Evolutionary conservation across 1,284 basidiomycete species (phyloP), one percentile per base, ranked within the genome.

Genomic region (Sporisorium reilianum): DNA sequence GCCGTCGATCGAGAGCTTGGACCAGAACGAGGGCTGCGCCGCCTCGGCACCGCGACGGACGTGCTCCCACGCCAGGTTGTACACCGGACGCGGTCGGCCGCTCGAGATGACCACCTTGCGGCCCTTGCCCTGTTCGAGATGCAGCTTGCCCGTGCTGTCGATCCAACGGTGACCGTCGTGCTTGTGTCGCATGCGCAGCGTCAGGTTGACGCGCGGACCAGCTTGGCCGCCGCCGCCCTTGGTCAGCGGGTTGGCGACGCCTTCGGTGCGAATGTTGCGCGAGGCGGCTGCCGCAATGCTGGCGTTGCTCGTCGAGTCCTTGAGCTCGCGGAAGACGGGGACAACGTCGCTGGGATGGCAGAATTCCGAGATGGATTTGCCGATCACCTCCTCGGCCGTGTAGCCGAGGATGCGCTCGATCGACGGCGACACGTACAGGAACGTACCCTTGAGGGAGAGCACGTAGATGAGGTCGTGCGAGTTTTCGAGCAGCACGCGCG

Each of bases 301-400:
- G 38, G 80, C 79, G 25, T 86, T 86, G 71, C 81, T 81, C 14
- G 87, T 87, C 22, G 87, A 87, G 80, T 97, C 95, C 85, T 97
- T 97, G 70, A 97, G 88, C 86, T 96, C 94, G 45, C 95, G 90
- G 89, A 93, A 92, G 71, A 97, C 89, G 0, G 94, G 94, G 1
- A 96, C 92, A 40, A 94, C 88, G 83, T 98, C 95, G 55, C 91
- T 91, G 0, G 91, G 91, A 83, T 97, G 94, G 71, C 93, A 94
- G 65, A 94, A 81, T 87, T 83, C 94, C 90, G 49, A 89, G 87
- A 72, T 97, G 87, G 41, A 89, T 88, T 83, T 89, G 90, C 93
- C 93, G 26, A 94, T 88, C 61, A 97, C 89, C 70, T 96, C 93
- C 44, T 90, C 89, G 4, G 93, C 61, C n/a, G 72, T 77, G 57